Base-by-base conservation (phyloP, 179 eudicot genomes). In the Beta corolliflora region DNA sequence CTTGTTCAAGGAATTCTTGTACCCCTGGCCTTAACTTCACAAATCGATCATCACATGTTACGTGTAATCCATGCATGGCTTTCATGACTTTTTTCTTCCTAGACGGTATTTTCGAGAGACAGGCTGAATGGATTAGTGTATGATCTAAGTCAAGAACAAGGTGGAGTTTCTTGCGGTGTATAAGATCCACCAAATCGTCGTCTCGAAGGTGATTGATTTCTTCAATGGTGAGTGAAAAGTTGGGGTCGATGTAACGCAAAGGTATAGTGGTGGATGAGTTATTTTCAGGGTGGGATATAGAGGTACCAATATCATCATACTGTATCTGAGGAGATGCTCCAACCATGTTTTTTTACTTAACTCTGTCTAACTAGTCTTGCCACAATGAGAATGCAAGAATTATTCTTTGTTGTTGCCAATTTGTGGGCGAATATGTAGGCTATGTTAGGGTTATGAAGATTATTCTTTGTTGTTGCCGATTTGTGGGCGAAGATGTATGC, bases 91-190 rank as follows among this genome's bases (percentile, higher is more conserved):
- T 19, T 58, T 56, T 16, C 5, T 0, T 13, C 9, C 58, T 65
- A 25, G 29, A 25, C 29, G 29, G 29, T 25, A 25, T 36, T 36
- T 36, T 36, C 41, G 41, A 36, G 41, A 36, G 41, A 36, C 41
- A 2, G 41, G 41, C 7, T 1, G 81, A 36, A 15, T 80, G 72
- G 2, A 80, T 15, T 3, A 80, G n/a, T 12, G 83, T 81, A 58
- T 81, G 23, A 21, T 81, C 83, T 16, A 81, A 58, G 59, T 81
- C 83, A 9, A 81, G 66, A 0, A 75, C 55, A 31, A 81, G 29
- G 67, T 81, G 79, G 14, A 81, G 79, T 68, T 76, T 75, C 68
- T 75, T 75, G 19, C 56, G 64, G 48, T 5, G 5, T 52, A 81
- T 0, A 16, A 81, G 23, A n/a, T 11, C 10, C 16, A 16, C 8